Conservation (phyloP, 1,284 basidiomycete species). For the Trametes pubescens region DNA sequence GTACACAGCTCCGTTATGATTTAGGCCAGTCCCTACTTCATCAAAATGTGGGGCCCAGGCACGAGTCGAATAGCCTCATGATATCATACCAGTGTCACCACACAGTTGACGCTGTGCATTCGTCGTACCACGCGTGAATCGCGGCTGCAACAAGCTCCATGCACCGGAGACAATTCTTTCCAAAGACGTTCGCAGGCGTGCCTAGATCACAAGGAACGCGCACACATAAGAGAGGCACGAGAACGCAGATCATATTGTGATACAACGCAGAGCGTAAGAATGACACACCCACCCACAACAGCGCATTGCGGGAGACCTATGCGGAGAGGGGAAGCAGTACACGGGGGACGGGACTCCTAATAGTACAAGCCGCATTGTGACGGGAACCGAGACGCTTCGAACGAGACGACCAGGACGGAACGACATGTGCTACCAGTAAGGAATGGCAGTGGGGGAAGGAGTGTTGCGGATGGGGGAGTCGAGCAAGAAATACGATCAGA, state of each 20-base stretch:
- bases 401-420: slow-evolving; percentile 46
- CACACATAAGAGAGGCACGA: slow-evolving; percentile 1
- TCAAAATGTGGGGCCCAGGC: too few relatives aligned
- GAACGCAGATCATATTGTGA: slow-evolving; percentile 32
- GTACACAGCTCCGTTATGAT: background rate
- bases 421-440: slow-evolving; percentile 49
- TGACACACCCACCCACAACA: slow-evolving; percentile 42
- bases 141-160: too few relatives aligned
- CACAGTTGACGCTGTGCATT: background rate
- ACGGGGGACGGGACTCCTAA: slow-evolving; percentile 43
- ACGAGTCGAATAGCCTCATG: too few relatives aligned
- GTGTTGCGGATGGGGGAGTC: slow-evolving; percentile 49
- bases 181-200: background rate
- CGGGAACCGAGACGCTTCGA: slow-evolving; percentile 43
- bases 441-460: slow-evolving; percentile 44
- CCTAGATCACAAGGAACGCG: background rate
- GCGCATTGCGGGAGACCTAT: slow-evolving; percentile 28
- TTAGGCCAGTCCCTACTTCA: too few relatives aligned
- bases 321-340: slow-evolving; percentile 31
- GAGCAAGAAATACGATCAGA: slow-evolving; percentile 35
- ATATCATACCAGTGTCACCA: background rate
- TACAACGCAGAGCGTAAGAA: slow-evolving; percentile 32
- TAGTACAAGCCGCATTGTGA: slow-evolving; percentile 54
- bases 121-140: too few relatives aligned
- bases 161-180: too few relatives aligned